phyloP scores from a whole-genome alignment of 1,284 basidiomycete genomes.

The Moesziomyces parantarcticus region DNA sequence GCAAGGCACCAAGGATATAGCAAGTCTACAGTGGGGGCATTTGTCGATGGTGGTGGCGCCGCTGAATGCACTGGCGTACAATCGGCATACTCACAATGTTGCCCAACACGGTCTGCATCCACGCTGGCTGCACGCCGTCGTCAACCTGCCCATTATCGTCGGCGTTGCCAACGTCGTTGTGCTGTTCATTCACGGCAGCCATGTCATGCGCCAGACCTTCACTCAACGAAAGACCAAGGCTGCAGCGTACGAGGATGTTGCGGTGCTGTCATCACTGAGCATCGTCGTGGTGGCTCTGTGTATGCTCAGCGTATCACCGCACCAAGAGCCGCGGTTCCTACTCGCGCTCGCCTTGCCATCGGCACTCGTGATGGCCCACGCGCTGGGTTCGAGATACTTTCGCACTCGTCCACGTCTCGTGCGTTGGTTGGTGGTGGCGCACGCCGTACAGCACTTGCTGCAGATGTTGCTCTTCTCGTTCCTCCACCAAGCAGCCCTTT shows the following conservation, averaged over 20 bases:
- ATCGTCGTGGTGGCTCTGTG: conserved; percentile 34
- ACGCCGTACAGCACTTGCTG: conserved; percentile 36
- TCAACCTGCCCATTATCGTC: conserved; percentile 67
- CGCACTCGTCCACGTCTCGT: conserved; percentile 15
- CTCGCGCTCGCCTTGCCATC: conserved; percentile 62
- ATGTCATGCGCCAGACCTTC: not conserved
- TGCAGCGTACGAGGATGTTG: too few relatives aligned
- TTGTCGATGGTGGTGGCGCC: conserved; percentile 51
- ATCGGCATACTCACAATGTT: conserved; percentile 61
- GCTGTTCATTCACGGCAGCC: conserved; percentile 7
- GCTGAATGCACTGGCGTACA: conserved; percentile 66
- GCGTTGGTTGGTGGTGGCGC: conserved; percentile 6
- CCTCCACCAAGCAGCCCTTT: conserved; percentile 46
- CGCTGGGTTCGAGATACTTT: conserved; percentile 21
- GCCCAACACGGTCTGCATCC: conserved; percentile 67
- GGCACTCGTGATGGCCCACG: conserved; percentile 36
- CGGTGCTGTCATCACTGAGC: conserved; percentile 11
- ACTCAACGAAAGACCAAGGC: too few relatives aligned
- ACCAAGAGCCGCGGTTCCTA: conserved; percentile 68
- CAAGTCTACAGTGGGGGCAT: not conserved
- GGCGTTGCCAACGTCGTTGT: conserved; percentile 39
- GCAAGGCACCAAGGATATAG: not conserved
- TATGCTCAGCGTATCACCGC: conserved; percentile 65
- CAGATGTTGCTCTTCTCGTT: conserved; percentile 44
- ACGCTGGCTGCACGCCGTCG: conserved; percentile 60